These are phyloP conservation scores for Gymnopus androsaceus DNA, from an alignment of 1,284 basidiomycete species.

Conservation along the genomic window DNA sequence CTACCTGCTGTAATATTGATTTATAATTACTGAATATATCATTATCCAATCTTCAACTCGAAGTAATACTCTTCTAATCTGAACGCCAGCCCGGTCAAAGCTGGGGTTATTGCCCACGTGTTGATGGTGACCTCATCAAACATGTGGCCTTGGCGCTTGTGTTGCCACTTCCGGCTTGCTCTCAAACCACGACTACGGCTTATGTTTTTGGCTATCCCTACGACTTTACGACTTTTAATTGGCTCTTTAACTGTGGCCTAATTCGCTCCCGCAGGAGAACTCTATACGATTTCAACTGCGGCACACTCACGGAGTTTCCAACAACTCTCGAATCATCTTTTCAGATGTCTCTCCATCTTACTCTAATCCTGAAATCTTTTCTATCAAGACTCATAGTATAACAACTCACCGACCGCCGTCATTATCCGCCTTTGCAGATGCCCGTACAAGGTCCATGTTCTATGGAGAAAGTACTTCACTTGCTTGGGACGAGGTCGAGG, in stretches of 20 bases:
- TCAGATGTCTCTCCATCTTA: conserved; percentile 45
- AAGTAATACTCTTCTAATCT: too few species aligned
- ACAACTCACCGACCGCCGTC: conserved; percentile 54
- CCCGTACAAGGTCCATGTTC: conserved; percentile 50
- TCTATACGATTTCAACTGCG: conserved; percentile 54
- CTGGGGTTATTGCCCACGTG: too few species aligned
- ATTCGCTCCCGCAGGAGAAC: background rate
- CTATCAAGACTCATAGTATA: conserved; percentile 40
- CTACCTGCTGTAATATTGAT: too few species aligned
- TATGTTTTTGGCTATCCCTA: conserved; percentile 12
- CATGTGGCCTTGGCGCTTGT: too few species aligned
- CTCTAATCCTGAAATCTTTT: conserved; percentile 31
- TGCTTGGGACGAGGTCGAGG: conserved; percentile 48
- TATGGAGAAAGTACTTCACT: conserved; percentile 48
- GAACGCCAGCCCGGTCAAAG: too few species aligned
- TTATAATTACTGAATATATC: too few species aligned
- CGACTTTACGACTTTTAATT: conserved; percentile 8
- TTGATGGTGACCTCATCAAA: too few species aligned
- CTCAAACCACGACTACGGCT: too few species aligned
- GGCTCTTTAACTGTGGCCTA: conserved; percentile 7
- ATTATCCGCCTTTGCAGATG: conserved; percentile 47
- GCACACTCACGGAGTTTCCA: conserved; percentile 63
- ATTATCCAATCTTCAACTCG: too few species aligned
- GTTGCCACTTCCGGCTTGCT: too few species aligned
- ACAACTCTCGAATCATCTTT: conserved; percentile 57